Base-by-base conservation (phyloP, 441 rosid species). In the Gossypium gossypioides region DNA sequence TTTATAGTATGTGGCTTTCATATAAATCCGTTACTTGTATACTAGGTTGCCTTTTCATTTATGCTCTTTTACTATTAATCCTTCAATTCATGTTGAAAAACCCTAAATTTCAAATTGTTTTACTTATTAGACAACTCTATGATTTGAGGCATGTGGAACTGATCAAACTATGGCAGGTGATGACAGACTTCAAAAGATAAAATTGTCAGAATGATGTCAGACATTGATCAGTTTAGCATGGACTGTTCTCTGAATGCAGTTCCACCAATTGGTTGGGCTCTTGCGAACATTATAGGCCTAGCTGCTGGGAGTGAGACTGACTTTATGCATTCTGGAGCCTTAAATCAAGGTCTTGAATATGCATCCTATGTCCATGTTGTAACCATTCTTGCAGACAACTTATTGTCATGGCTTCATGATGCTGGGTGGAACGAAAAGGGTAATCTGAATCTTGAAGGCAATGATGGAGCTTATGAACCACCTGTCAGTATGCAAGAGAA, bases 111-210 rank as follows among this genome's bases (percentile, higher is more conserved):
- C 64, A 16, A 22, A 21, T 32, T 8, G 34, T 73, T 67, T 50
- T 65, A 21, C 19, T 22, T 62, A 12, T 8, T 70, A 25, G 56
- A 68, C 34, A 21, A 52, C 29, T 55, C 2, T 68, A 72, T 62
- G 69, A 74, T 81, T 71, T 79, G 84, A 82, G 83, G 84, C 75
- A 77, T 79, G 67, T 74, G 86, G 81, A 75, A 83, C 97, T 96
- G 84, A 93, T 95, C 86, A 86, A 84, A 84, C 81, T 79, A 70
- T 89, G 96, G 89, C 99, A 96, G 99, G 87, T 87, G 90, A 87
- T 89, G 87, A 76, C 96, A 96, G 99, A 87, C 81, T 73, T 86
- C 75, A 83, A 80, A 83, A 76, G 96, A 86, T 71, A 72, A 81
- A 83, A 73, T 88, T 64, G 71, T 89, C 76, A 74, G 63, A 9